Percentiles rank a stretch among this genome's conserved stretches.
phyloP scores from a whole-genome alignment of 2,329 filamentous ascomycete genomes.

The Conoideocrella luteorostrata region DNA sequence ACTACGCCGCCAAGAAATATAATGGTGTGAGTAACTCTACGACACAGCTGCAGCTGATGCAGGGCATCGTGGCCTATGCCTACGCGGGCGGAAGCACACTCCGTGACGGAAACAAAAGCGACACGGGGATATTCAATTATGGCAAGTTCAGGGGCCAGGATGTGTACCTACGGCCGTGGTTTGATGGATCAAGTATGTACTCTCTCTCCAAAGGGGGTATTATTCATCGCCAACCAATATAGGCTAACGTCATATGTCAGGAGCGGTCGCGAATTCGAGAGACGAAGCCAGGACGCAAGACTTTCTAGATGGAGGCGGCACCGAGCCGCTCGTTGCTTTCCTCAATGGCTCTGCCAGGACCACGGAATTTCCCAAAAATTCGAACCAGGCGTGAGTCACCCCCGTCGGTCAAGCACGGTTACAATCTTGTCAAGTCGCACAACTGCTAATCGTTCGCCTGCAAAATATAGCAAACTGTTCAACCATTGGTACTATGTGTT shows the following conservation, averaged over 20 bases:
- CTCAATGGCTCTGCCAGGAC: slow-evolving; percentile 16
- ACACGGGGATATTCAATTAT: slow-evolving; percentile 23
- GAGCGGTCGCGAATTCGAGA: slow-evolving; percentile 21
- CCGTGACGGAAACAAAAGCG: slow-evolving; percentile 11
- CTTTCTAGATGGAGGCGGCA: slow-evolving; percentile 25
- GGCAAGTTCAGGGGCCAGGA: slow-evolving; percentile 15
- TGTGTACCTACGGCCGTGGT: slow-evolving; percentile 22
- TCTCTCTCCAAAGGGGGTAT: background rate
- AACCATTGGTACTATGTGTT: slow-evolving; percentile 23
- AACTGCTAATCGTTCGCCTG: background rate
- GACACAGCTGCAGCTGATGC: slow-evolving; percentile 21
- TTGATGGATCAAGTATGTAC: slow-evolving; percentile 22
- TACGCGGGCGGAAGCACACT: slow-evolving; percentile 19
- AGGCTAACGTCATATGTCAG: too few relatives aligned
- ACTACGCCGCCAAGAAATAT: slow-evolving; percentile 20
- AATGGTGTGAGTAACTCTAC: slow-evolving; percentile 17
- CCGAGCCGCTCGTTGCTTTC: slow-evolving; percentile 17
- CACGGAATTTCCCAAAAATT: slow-evolving; percentile 15
- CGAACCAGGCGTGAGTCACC: slow-evolving; percentile 22
- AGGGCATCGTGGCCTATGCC: slow-evolving; percentile 22
- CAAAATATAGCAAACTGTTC: slow-evolving; percentile 19
- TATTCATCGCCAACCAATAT: too few relatives aligned
- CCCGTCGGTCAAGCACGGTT: background rate
- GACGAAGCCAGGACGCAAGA: slow-evolving; percentile 19
- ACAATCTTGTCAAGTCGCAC: background rate